A percentile compares a stretch with the other conserved stretches of the same genome.
phyloP scores from a whole-genome alignment of 1,284 basidiomycete genomes.

The Marasmius tenuissimus region DNA sequence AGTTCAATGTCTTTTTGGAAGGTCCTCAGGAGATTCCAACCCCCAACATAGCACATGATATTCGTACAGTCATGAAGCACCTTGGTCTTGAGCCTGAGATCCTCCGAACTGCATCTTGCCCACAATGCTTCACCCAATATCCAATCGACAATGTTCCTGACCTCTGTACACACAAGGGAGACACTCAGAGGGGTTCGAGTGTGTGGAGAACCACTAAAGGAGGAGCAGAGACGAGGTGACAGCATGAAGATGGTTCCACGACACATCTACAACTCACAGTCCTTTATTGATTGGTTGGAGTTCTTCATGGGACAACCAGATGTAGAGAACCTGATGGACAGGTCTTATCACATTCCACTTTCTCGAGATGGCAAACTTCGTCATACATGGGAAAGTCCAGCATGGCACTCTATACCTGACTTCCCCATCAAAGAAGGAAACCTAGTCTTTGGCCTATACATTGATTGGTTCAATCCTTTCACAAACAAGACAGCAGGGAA shows the following conservation, averaged over 20 bases:
- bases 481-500: not conserved
- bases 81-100: not conserved
- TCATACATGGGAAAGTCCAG: too few relatives aligned
- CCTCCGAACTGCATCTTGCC: not conserved
- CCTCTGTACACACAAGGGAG: not conserved
- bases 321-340: too few relatives aligned
- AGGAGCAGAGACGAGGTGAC: too few relatives aligned
- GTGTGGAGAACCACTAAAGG: too few relatives aligned
- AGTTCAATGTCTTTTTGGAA: not conserved
- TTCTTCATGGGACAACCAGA: too few relatives aligned
- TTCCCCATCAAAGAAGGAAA: not conserved
- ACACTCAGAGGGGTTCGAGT: too few relatives aligned
- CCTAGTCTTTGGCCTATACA: not conserved
- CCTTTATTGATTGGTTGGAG: too few relatives aligned
- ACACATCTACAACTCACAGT: too few relatives aligned
- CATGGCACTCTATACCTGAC: not conserved
- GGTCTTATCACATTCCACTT: too few relatives aligned
- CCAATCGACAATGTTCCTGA: not conserved
- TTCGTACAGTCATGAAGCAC: not conserved
- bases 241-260: too few relatives aligned
- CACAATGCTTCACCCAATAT: not conserved
- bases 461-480: not conserved
- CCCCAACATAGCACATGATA: not conserved
- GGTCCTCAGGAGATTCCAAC: not conserved
- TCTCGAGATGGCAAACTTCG: too few relatives aligned